These are phyloP conservation scores for Purshia tridentata DNA, from an alignment of 306 rosid genomes.

Conservation along the genomic window DNA sequence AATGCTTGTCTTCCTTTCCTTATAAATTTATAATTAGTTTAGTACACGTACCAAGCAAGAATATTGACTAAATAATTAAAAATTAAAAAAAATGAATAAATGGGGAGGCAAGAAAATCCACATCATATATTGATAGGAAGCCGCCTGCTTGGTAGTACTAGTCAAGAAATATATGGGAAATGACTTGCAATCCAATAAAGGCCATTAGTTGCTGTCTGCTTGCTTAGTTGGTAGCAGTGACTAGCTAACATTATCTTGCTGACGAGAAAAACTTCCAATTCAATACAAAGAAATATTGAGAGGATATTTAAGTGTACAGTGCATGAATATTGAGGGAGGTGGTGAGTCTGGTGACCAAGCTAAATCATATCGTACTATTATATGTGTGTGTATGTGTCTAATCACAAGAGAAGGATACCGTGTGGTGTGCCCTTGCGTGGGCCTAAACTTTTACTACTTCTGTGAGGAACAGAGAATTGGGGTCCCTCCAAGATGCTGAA, in stretches of 20 bases:
- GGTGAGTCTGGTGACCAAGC: too few species aligned
- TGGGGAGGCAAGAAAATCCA: neutral
- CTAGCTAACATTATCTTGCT: neutral
- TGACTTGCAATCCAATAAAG: conserved; percentile 30
- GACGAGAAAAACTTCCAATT: neutral
- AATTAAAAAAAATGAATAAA: neutral
- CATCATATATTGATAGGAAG: neutral
- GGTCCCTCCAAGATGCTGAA: conserved; percentile 47
- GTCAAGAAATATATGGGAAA: conserved; percentile 25
- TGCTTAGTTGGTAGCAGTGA: conserved; percentile 16
- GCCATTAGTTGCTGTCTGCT: conserved; percentile 35
- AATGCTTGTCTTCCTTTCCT: conserved; percentile 27
- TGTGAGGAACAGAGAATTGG: conserved; percentile 39
- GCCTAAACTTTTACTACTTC: conserved; percentile 41
- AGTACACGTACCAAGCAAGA: neutral
- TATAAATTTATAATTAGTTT: conserved; percentile 29
- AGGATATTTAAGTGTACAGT: conserved; percentile 5
- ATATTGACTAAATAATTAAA: neutral
- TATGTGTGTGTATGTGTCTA: neutral
- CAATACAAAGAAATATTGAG: neutral
- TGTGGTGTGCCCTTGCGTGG: conserved; percentile 44
- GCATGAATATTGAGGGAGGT: neutral
- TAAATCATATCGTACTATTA: too few species aligned
- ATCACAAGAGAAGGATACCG: conserved; percentile 13
- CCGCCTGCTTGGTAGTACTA: conserved; percentile 20